Evolutionary conservation across 163 green algal species (phyloP).

Genomic region (Volvox carteri): DNA sequence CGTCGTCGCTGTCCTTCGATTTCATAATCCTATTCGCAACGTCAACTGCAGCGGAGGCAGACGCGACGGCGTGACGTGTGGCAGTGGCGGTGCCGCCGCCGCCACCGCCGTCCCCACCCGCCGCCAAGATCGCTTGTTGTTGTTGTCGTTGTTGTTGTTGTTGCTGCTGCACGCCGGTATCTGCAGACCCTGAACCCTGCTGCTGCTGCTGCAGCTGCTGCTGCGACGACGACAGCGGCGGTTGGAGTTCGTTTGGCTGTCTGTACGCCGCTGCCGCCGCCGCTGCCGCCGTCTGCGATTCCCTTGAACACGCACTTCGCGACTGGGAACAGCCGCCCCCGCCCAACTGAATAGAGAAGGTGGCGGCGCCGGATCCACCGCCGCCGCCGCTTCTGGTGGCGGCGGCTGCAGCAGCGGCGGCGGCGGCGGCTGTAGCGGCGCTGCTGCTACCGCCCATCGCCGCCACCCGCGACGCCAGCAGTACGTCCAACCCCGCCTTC

Average conservation of each 20-base stretch:
- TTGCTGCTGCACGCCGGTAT: neutral
- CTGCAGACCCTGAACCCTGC: neutral
- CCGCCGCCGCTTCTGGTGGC: neutral
- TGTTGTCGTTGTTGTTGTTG: neutral
- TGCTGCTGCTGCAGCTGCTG: neutral
- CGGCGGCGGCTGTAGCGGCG: neutral
- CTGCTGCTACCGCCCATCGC: neutral
- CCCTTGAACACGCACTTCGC: too few species aligned
- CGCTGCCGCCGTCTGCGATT: neutral
- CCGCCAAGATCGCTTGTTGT: neutral
- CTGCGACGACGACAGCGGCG: neutral
- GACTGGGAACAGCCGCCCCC: neutral
- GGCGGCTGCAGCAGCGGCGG: neutral
- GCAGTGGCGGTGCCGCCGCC: neutral
- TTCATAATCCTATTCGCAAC: constrained; percentile 16
- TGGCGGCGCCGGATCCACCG: too few species aligned
- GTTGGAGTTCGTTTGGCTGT: too few species aligned
- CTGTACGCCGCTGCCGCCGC: neutral
- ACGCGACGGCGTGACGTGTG: neutral
- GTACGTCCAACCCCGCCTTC: constrained; percentile 10
- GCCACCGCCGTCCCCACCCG: neutral
- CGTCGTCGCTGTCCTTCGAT: constrained; percentile 34
- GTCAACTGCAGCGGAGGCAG: constrained; percentile 17
- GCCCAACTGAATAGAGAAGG: too few species aligned
- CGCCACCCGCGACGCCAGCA: constrained; percentile 14